These are phyloP conservation scores for Endoconidiophora polonica DNA, from an alignment of 2,329 filamentous ascomycete species.

Conservation along the genomic window DNA sequence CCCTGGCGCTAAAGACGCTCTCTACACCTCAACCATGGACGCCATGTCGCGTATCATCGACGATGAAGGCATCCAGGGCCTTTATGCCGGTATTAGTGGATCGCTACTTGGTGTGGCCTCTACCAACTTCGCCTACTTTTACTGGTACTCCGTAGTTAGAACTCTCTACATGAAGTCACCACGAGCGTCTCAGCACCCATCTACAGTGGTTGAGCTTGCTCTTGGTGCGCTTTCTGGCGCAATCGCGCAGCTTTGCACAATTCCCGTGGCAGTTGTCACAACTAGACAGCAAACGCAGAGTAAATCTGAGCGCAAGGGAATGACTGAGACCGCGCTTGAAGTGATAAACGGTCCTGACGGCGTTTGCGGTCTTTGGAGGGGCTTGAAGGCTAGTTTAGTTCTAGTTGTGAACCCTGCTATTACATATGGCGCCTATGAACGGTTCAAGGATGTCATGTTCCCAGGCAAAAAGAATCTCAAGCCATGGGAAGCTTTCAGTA, in stretches of 20 bases:
- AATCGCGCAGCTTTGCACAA: slow-evolving; percentile 86
- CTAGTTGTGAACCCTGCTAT: slow-evolving; percentile 93
- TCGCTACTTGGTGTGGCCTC: slow-evolving; percentile 83
- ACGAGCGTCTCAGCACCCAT: slow-evolving; percentile 38
- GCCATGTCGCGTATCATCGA: slow-evolving; percentile 71
- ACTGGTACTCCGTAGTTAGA: slow-evolving; percentile 89
- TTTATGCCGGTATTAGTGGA: slow-evolving; percentile 80
- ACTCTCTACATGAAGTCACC: slow-evolving; percentile 54
- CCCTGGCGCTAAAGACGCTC: slow-evolving; percentile 35
- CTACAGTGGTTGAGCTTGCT: slow-evolving; percentile 66
- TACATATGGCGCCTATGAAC: slow-evolving; percentile 92
- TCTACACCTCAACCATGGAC: slow-evolving; percentile 79
- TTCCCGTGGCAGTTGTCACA: slow-evolving; percentile 87
- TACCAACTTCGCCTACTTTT: slow-evolving; percentile 98
- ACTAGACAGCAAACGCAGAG: slow-evolving; percentile 89
- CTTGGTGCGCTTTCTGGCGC: slow-evolving; percentile 81
- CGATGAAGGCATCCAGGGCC: slow-evolving; percentile 61
- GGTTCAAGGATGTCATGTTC: slow-evolving; percentile 62
- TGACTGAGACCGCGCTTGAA: slow-evolving; percentile 75
- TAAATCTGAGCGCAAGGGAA: slow-evolving; percentile 67
- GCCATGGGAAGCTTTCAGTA: slow-evolving; percentile 82
- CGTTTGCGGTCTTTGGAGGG: slow-evolving; percentile 77
- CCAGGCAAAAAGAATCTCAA: slow-evolving; percentile 59
- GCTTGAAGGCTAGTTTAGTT: slow-evolving; percentile 87
- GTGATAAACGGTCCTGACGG: slow-evolving; percentile 85